Percentiles rank a stretch among this genome's conserved stretches.
phyloP scores from a whole-genome alignment of 352 stramenopile genomes.

The Globisporangium nagaii region DNA sequence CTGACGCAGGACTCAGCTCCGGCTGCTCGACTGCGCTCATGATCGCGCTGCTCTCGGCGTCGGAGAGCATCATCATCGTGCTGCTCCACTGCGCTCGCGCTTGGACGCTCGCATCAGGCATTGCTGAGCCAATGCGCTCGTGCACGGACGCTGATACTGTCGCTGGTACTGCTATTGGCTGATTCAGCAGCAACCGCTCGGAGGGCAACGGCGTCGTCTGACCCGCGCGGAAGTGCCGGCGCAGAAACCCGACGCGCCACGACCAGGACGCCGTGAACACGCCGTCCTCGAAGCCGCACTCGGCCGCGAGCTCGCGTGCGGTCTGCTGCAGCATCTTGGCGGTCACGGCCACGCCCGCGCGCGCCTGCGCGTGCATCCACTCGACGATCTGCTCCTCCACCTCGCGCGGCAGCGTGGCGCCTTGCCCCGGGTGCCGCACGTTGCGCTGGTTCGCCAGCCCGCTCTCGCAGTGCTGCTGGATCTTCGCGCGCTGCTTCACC shows the following conservation, averaged over 20 bases:
- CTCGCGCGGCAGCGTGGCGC: slow-evolving; percentile 1
- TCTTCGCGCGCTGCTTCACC: slow-evolving; percentile 7
- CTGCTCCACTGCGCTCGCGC: too few species aligned
- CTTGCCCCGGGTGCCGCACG: neutral
- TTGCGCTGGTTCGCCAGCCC: slow-evolving; percentile 3
- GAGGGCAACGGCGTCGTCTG: neutral
- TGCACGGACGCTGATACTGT: too few species aligned
- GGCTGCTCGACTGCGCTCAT: neutral
- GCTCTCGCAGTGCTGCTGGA: slow-evolving; percentile 3
- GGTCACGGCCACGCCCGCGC: slow-evolving; percentile 3
- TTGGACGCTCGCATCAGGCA: too few species aligned
- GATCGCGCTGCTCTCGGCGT: too few species aligned
- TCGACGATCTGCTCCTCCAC: slow-evolving; percentile 10
- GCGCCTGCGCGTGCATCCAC: slow-evolving; percentile 7
- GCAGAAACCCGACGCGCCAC: slow-evolving; percentile 2
- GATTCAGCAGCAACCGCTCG: neutral
- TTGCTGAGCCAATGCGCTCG: too few species aligned
- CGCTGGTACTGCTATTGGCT: neutral
- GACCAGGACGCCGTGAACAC: slow-evolving; percentile 10
- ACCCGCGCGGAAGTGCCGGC: neutral
- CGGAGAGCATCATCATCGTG: too few species aligned
- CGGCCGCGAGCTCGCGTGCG: neutral
- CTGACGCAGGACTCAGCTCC: neutral
- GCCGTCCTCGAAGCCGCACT: slow-evolving; percentile 3
- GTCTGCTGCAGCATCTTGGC: slow-evolving; percentile 10